These are phyloP conservation scores for Letharia lupina DNA, from an alignment of 495 filamentous ascomycete genomes.

Conservation along the genomic window DNA sequence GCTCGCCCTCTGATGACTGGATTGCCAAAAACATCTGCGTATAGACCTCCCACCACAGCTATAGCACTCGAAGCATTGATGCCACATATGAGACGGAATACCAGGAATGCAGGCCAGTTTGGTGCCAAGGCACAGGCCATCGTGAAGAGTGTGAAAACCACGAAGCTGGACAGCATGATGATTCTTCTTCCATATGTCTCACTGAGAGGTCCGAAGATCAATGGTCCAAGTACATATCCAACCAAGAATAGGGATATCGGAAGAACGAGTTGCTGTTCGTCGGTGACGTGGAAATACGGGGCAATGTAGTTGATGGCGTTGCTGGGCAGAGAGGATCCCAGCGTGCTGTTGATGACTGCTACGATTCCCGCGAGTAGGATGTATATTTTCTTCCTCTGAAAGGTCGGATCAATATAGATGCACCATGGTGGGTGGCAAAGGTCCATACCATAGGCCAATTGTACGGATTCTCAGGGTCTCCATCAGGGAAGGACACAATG, in stretches of 20 bases:
- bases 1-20: constrained; percentile 54
- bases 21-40: constrained; percentile 61
- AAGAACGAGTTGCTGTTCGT: constrained; percentile 51
- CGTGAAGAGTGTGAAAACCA: constrained; percentile 56
- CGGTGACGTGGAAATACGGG: constrained; percentile 48
- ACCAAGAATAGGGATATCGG: constrained; percentile 69
- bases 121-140: constrained; percentile 62
- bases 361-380: constrained; percentile 50
- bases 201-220: constrained; percentile 61
- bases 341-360: constrained; percentile 65
- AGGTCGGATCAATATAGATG: neutral
- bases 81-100: constrained; percentile 61
- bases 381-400: constrained; percentile 45
- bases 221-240: constrained; percentile 58
- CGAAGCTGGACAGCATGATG: constrained; percentile 54
- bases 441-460: constrained; percentile 42
- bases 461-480: constrained; percentile 47
- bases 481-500: constrained; percentile 41
- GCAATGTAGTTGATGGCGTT: constrained; percentile 52
- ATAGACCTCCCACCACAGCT: constrained; percentile 61
- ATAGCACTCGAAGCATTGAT: constrained; percentile 59
- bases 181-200: constrained; percentile 61
- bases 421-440: neutral
- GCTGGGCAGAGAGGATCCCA: constrained; percentile 59
- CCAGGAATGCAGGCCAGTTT: constrained; percentile 54